Conservation (phyloP, 1,139 yeast species). For the Hanseniaspora gamundiae region DNA sequence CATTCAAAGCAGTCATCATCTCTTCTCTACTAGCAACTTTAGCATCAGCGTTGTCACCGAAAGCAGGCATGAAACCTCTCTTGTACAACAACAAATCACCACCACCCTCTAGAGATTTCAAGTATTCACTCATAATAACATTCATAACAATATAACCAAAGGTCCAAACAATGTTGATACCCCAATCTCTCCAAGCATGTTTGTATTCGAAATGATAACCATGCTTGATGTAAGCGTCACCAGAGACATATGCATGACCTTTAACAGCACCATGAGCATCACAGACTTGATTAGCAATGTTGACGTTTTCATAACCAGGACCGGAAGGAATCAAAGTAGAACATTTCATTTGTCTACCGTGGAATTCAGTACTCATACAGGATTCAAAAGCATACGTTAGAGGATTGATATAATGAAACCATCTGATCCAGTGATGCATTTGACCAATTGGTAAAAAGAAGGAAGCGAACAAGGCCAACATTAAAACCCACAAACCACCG, state of each 20-base stretch:
- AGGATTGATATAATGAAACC: constrained; percentile 50
- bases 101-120: constrained; percentile 41
- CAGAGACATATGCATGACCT: constrained; percentile 35
- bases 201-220: constrained; percentile 31
- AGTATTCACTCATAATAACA: constrained; percentile 37
- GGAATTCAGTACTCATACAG: constrained; percentile 47
- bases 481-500: constrained; percentile 43
- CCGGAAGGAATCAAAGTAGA: constrained; percentile 41
- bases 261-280: constrained; percentile 35
- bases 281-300: constrained; percentile 35
- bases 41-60: constrained; percentile 31
- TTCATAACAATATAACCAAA: constrained; percentile 29
- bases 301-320: constrained; percentile 32
- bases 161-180: constrained; percentile 44
- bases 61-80: constrained; percentile 40
- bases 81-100: constrained; percentile 48
- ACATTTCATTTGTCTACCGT: constrained; percentile 38
- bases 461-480: constrained; percentile 46
- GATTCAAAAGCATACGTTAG: constrained; percentile 45
- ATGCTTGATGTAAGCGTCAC: constrained; percentile 34
- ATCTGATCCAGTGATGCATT: constrained; percentile 54
- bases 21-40: constrained; percentile 32
- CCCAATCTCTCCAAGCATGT: constrained; percentile 59
- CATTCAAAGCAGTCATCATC: constrained; percentile 32
- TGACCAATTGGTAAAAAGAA: constrained; percentile 44